Evolutionary conservation across 306 rosid species (phyloP).

Genomic region (Rosa persica): DNA sequence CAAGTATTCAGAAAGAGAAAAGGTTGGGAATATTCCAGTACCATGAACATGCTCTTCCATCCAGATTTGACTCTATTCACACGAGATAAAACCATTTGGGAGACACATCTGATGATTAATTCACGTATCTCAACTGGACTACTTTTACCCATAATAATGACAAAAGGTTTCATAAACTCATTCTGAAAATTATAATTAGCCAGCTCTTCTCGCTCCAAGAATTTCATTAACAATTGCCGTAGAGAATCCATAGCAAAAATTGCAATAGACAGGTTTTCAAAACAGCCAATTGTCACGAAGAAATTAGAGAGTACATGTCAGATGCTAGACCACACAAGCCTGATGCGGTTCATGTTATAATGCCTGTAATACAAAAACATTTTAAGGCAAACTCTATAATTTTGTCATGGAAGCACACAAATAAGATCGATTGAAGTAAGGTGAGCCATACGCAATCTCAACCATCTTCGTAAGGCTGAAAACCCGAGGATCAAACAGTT

Average conservation of each 20-base stretch:
- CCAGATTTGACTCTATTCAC: conserved; percentile 97
- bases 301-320: conserved; percentile 98
- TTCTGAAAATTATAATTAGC: conserved; percentile 97
- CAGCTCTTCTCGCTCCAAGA: conserved; percentile 96
- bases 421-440: conserved; percentile 9
- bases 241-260: conserved; percentile 99
- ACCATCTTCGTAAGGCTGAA: conserved; percentile 99
- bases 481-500: conserved; percentile 96
- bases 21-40: conserved; percentile 42
- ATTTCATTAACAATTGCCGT: conserved; percentile 97
- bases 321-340: conserved; percentile 99
- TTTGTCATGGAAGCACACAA: conserved; percentile 1
- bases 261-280: conserved; percentile 92
- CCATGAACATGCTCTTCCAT: conserved; percentile 99
- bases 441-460: conserved; percentile 93
- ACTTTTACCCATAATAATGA: conserved; percentile 95
- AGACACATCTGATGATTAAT: conserved; percentile 93
- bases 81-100: conserved; percentile 96
- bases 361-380: conserved; percentile 65
- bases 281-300: conserved; percentile 97
- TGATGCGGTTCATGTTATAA: conserved; percentile 97
- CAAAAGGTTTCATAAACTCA: conserved; percentile 99
- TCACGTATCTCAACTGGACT: conserved; percentile 96
- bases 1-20: conserved; percentile 12
- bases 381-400: conserved; percentile 33